A percentile compares a stretch with the other conserved stretches of the same genome.
Conservation (phyloP, 2,329 filamentous ascomycete species). For the Dactylellina haptotyla region DNA sequence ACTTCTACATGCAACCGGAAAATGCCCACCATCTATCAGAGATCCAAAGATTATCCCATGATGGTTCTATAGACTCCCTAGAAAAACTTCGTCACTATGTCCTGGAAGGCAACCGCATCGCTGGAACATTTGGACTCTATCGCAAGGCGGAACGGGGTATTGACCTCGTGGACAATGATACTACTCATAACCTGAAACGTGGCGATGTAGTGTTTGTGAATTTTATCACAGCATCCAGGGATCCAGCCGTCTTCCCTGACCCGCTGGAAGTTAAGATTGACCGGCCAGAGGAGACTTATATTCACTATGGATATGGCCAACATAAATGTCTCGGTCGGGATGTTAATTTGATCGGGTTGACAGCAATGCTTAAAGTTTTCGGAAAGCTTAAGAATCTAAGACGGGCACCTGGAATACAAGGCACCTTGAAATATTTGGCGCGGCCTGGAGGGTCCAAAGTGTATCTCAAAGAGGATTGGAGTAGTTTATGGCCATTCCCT, state of each 20-base stretch:
- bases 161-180: slow-evolving; percentile 66
- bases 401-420: slow-evolving; percentile 72
- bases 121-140: slow-evolving; percentile 71
- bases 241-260: slow-evolving; percentile 70
- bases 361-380: slow-evolving; percentile 74
- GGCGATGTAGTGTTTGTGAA: slow-evolving; percentile 73
- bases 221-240: slow-evolving; percentile 69
- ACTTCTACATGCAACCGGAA: slow-evolving; percentile 74
- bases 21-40: slow-evolving; percentile 69
- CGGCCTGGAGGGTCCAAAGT: slow-evolving; percentile 68
- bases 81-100: slow-evolving; percentile 74
- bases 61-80: slow-evolving; percentile 69
- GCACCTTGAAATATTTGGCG: slow-evolving; percentile 73
- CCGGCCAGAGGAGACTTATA: slow-evolving; percentile 72
- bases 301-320: slow-evolving; percentile 72
- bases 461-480: slow-evolving; percentile 75
- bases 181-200: slow-evolving; percentile 66
- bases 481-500: slow-evolving; percentile 67
- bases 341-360: slow-evolving; percentile 71
- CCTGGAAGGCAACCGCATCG: slow-evolving; percentile 76
- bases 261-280: slow-evolving; percentile 71
- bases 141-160: slow-evolving; percentile 67
- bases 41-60: slow-evolving; percentile 70
- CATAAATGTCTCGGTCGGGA: slow-evolving; percentile 72
- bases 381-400: slow-evolving; percentile 71